Conservation (phyloP, 495 filamentous ascomycete genomes). For the Penicillium coffeae region DNA sequence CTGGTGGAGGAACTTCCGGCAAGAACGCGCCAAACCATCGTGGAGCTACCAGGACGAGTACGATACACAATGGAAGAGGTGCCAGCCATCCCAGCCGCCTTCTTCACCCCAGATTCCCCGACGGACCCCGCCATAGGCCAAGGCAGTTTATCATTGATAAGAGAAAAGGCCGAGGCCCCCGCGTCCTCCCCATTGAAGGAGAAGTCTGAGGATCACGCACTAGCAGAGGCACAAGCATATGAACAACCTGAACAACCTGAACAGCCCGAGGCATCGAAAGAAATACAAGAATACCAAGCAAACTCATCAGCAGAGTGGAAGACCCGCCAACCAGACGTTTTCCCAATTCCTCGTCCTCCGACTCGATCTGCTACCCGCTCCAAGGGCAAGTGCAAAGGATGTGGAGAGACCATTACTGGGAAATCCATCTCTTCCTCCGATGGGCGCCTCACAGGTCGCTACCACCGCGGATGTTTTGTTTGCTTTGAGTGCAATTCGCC, state of each 20-base stretch:
- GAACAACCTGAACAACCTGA: not conserved
- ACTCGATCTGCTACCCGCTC: conserved; percentile 30
- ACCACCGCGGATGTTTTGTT: conserved; percentile 91
- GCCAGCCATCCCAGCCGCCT: conserved; percentile 30
- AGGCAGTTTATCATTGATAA: conserved; percentile 40
- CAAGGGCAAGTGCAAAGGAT: conserved; percentile 82
- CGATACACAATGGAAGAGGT: conserved; percentile 28
- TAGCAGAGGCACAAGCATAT: not conserved
- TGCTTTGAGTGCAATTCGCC: conserved; percentile 79
- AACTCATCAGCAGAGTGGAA: not conserved
- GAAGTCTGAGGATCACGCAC: not conserved
- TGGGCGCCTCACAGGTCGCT: conserved; percentile 86
- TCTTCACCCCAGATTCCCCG: conserved; percentile 52
- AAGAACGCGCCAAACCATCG: conserved; percentile 15
- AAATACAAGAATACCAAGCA: not conserved
- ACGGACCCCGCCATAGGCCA: conserved; percentile 54
- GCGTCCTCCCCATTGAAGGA: not conserved
- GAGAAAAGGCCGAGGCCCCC: conserved; percentile 18
- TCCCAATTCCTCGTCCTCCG: conserved; percentile 27
- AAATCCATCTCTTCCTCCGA: conserved; percentile 94
- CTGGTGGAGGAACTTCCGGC: conserved; percentile 35
- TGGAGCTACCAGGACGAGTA: conserved; percentile 16
- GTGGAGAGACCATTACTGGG: conserved; percentile 71
- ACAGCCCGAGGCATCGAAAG: conserved; percentile 12
- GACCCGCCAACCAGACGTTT: not conserved